Evolutionary conservation across 192 early-diverging fungal species (phyloP), one percentile per base, ranked within the genome.

Genomic region (Paraglomus brasilianum): DNA sequence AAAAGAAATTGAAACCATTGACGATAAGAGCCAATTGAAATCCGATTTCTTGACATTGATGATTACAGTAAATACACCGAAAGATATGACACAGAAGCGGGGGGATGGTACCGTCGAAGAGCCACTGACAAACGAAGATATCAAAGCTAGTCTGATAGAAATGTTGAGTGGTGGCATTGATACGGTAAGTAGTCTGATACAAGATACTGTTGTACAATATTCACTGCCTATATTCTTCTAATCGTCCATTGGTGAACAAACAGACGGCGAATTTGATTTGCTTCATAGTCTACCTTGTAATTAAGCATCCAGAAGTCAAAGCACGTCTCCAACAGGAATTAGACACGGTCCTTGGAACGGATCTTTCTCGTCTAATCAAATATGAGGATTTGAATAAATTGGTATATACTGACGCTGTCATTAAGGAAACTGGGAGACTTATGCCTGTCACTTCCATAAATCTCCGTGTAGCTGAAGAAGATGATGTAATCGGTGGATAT

Each of bases 231-330:
- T 30, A 24, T 56, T 0, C 4, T 10, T 56, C 17, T 10, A 11
- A 11, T 10, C 17, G 36, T 19, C 36, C 24, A 30, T 11, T 44
- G 14, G 41, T 43, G 9, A 45, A 9, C 1, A 36, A 19, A 6
- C 21, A 64, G 62, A 46, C 62, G 22, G 62, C 62, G 10, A 43
- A 43, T 46, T 30, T 46, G 15, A 30, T 30, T 41, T 46, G 62
- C 30, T 46, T 46, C 36, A 47, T 43, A 21, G 62, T 64, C 24
- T 64, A 64, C 43, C 24, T 30, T 64, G 48, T 64, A 24, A 47
- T 17, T 1, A 21, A 64, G 48, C 10, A 64, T 24, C 45, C 62
- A 1, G 44, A 13, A 64, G 62, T 64, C 1, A 44, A 44, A 47
- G 15, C 39, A 10, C 22, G 44, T 47, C 43, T 64, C 11, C 62